These are phyloP conservation scores for Tolypocladium tundrense DNA, from an alignment of 2,329 filamentous ascomycete genomes.

Conservation along the genomic window DNA sequence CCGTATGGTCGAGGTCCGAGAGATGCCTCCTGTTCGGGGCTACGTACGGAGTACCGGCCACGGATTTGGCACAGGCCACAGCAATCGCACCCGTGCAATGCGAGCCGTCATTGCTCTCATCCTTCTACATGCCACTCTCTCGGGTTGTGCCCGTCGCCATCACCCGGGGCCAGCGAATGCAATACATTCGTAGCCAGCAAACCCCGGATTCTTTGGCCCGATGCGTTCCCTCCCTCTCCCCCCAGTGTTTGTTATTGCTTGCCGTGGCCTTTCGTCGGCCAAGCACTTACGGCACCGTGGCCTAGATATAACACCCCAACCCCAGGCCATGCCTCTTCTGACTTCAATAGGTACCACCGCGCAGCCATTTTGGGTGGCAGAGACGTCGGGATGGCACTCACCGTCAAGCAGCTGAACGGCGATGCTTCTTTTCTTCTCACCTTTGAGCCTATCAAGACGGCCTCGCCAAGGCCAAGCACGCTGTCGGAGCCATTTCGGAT, in stretches of 20 bases:
- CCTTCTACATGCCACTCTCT: background rate
- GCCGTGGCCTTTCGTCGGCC: background rate
- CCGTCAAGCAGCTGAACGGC: constrained; percentile 51
- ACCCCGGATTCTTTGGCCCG: background rate
- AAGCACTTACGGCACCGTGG: background rate
- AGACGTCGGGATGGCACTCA: constrained; percentile 44
- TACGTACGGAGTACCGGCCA: background rate
- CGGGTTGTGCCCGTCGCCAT: background rate
- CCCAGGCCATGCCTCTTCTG: background rate
- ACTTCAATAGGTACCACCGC: background rate
- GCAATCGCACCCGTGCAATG: background rate
- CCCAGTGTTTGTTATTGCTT: background rate
- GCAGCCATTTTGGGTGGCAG: background rate
- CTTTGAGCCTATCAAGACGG: constrained; percentile 41
- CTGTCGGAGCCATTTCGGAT: constrained; percentile 47
- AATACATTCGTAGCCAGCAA: background rate
- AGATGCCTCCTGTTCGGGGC: background rate
- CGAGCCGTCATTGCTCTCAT: background rate
- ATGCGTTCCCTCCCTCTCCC: background rate
- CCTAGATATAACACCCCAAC: background rate
- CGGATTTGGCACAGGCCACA: background rate
- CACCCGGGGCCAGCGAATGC: background rate
- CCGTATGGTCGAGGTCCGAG: background rate
- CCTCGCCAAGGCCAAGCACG: constrained; percentile 1
- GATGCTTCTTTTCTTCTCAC: constrained; percentile 57